Conservation (phyloP, 805 yeast species). For the Kodamaea sagamina region DNA sequence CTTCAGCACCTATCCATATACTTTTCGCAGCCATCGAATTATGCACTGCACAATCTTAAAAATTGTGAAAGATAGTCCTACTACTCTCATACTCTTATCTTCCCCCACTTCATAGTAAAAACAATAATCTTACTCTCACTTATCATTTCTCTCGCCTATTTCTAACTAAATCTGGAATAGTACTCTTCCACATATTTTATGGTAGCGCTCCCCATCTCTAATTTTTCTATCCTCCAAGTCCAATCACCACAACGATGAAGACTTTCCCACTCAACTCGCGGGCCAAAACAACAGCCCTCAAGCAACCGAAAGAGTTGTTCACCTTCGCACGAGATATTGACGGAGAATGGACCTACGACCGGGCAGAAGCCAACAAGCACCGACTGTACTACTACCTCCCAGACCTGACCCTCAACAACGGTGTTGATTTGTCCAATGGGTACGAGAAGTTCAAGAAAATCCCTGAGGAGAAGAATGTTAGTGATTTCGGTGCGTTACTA, state of each 20-base stretch:
- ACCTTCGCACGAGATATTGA: slow-evolving; percentile 63
- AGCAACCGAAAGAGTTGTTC: slow-evolving; percentile 84
- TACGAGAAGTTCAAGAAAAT: slow-evolving; percentile 56
- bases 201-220: slow-evolving; percentile 4
- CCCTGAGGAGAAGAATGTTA: slow-evolving; percentile 54
- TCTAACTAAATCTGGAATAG: too few species aligned
- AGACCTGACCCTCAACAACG: slow-evolving; percentile 61
- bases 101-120: too few species aligned
- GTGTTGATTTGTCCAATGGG: slow-evolving; percentile 67
- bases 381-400: slow-evolving; percentile 81
- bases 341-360: slow-evolving; percentile 42
- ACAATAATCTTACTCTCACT: too few species aligned
- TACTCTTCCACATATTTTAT: too few species aligned
- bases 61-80: too few species aligned
- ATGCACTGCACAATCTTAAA: too few species aligned
- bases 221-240: too few species aligned
- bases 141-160: too few species aligned
- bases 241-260: slow-evolving; percentile 23
- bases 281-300: slow-evolving; percentile 65
- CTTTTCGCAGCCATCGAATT: neutral
- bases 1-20: neutral
- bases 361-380: slow-evolving; percentile 39
- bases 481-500: slow-evolving; percentile 60
- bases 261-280: slow-evolving; percentile 48
- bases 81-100: too few species aligned